Percentiles rank a stretch among this genome's conserved stretches.
Conservation (phyloP, 192 early-diverging fungal genomes). For the Podila clonocystis region DNA sequence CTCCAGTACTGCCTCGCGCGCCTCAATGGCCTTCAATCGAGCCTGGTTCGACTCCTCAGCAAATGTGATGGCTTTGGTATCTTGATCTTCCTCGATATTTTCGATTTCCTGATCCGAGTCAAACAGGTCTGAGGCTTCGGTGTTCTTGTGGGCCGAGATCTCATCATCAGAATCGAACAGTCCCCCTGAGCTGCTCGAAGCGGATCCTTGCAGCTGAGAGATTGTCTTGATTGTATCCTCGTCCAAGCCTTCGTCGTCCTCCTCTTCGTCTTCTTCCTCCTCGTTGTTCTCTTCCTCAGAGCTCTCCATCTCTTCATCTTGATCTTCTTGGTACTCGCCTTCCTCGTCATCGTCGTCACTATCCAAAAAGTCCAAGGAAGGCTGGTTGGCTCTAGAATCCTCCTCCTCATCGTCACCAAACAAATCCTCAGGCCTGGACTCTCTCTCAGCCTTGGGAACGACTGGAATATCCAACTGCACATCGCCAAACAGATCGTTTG, state of each 20-base stretch:
- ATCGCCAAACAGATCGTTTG: constrained; percentile 45
- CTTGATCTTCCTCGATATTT: constrained; percentile 7
- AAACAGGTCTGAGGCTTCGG: not conserved
- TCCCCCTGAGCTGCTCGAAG: constrained; percentile 14
- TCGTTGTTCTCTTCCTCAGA: constrained; percentile 9
- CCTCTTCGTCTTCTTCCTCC: constrained; percentile 25
- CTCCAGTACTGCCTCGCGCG: constrained; percentile 36
- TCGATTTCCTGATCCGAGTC: not conserved
- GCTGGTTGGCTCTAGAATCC: constrained; percentile 1
- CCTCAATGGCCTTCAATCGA: constrained; percentile 37
- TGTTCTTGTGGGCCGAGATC: not conserved
- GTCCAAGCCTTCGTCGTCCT: constrained; percentile 37
- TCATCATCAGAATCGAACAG: constrained; percentile 51
- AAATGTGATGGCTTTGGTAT: constrained; percentile 8
- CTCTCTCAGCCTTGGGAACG: constrained; percentile 21
- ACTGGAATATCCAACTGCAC: constrained; percentile 6
- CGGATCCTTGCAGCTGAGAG: constrained; percentile 26
- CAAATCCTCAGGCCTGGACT: constrained; percentile 34
- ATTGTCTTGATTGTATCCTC: constrained; percentile 43
- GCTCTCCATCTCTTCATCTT: constrained; percentile 28
- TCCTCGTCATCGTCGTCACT: constrained; percentile 37
- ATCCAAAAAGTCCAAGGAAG: constrained; percentile 38
- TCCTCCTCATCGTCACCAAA: constrained; percentile 39
- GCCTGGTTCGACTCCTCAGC: constrained; percentile 42
- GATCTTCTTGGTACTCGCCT: constrained; percentile 18